Conservation (phyloP, 2,329 filamentous ascomycete genomes). For the Neocatenulostroma microsporum region DNA sequence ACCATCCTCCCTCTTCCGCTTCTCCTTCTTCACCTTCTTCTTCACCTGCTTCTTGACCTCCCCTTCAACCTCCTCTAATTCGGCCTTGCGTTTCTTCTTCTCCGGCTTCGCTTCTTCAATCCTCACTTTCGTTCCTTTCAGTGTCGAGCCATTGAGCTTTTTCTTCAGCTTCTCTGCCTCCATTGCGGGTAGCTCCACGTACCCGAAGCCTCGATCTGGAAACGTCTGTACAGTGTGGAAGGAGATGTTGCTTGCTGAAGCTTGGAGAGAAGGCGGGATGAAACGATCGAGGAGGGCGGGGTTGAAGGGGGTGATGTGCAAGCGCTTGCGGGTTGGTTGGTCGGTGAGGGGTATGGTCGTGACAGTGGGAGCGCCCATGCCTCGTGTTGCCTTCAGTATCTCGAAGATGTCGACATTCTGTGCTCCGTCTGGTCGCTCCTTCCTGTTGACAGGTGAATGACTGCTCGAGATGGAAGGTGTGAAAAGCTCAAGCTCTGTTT, state of each 20-base stretch:
- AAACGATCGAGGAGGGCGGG: constrained; percentile 64
- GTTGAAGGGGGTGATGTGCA: constrained; percentile 85
- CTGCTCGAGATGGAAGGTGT: too few relatives aligned
- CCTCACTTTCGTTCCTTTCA: constrained; percentile 77
- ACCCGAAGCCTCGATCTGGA: constrained; percentile 85
- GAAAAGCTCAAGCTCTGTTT: too few relatives aligned
- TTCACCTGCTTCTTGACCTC: constrained; percentile 27
- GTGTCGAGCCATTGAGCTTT: constrained; percentile 77
- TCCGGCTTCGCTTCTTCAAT: constrained; percentile 72
- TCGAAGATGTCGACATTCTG: too few relatives aligned
- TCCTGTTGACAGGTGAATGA: too few relatives aligned
- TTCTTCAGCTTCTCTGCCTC: constrained; percentile 88
- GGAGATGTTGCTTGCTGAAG: constrained; percentile 70
- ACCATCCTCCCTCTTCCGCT: constrained; percentile 42
- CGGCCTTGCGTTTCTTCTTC: constrained; percentile 44
- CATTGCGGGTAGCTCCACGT: constrained; percentile 68
- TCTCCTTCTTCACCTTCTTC: constrained; percentile 50
- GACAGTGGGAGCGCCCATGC: too few relatives aligned
- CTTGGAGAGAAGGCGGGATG: constrained; percentile 59
- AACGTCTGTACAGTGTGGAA: constrained; percentile 81
- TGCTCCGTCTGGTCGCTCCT: too few relatives aligned
- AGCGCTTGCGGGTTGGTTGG: constrained; percentile 44
- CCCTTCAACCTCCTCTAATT: constrained; percentile 22
- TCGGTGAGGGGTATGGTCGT: too few relatives aligned
- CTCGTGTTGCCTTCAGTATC: too few relatives aligned